phyloP scores from a whole-genome alignment of 805 yeast genomes.

The Candida alai region DNA sequence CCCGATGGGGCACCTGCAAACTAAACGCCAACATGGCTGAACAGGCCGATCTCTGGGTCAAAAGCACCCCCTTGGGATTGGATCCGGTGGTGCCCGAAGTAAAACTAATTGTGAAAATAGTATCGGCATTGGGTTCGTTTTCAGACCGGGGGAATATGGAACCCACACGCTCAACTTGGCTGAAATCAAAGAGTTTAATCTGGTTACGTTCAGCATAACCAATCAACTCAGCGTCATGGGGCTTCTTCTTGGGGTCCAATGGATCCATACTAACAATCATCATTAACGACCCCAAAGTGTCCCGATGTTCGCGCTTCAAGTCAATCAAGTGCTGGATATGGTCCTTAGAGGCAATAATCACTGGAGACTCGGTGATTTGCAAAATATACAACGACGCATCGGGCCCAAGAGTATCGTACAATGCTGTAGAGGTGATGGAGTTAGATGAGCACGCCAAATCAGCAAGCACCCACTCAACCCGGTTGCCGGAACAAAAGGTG shows the following conservation, averaged over 20 bases:
- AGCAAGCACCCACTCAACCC: slow-evolving; percentile 69
- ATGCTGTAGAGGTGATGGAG: slow-evolving; percentile 25
- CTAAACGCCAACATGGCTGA: slow-evolving; percentile 43
- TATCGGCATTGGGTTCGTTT: slow-evolving; percentile 47
- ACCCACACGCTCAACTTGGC: slow-evolving; percentile 30
- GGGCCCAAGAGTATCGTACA: slow-evolving; percentile 42
- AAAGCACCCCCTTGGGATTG: slow-evolving; percentile 63
- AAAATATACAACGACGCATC: slow-evolving; percentile 62
- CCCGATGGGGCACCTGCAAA: slow-evolving; percentile 21
- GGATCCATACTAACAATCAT: slow-evolving; percentile 35
- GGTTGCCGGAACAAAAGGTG: slow-evolving; percentile 53
- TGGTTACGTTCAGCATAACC: slow-evolving; percentile 17
- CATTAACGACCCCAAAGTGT: slow-evolving; percentile 26
- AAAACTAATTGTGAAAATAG: slow-evolving; percentile 57
- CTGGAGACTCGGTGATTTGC: slow-evolving; percentile 57
- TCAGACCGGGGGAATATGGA: slow-evolving; percentile 23
- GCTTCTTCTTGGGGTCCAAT: slow-evolving; percentile 33
- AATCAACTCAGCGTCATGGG: slow-evolving; percentile 19
- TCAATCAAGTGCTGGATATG: slow-evolving; percentile 25
- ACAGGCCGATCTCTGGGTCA: slow-evolving; percentile 48
- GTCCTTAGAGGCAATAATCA: slow-evolving; percentile 33
- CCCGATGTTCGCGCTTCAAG: slow-evolving; percentile 22
- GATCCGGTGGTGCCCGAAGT: slow-evolving; percentile 76
- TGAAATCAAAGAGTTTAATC: slow-evolving; percentile 25
- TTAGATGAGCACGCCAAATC: slow-evolving; percentile 67